A percentile compares a stretch with the other conserved stretches of the same genome.
Conservation (phyloP, 116 monocot genomes). For the Posidonia oceanica region DNA sequence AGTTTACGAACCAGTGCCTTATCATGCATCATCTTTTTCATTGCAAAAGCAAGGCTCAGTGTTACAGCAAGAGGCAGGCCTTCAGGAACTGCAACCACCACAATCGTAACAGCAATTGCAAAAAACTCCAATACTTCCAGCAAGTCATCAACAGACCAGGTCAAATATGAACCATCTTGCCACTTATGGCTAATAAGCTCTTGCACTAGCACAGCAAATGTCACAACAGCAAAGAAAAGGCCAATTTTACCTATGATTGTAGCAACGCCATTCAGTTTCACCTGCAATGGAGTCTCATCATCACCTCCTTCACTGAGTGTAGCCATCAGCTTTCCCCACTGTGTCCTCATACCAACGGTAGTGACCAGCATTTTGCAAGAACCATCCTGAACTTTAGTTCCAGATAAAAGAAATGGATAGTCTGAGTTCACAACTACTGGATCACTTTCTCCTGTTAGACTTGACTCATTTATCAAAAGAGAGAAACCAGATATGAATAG, state of each 20-base stretch:
- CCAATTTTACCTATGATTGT: constrained; percentile 72
- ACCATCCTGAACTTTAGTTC: constrained; percentile 79
- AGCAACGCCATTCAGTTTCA: constrained; percentile 71
- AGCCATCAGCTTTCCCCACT: constrained; percentile 71
- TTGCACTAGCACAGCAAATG: constrained; percentile 51
- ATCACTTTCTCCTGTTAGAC: constrained; percentile 74
- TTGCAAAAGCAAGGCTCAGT: constrained; percentile 74
- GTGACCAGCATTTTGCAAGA: constrained; percentile 74
- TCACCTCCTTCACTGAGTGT: constrained; percentile 63
- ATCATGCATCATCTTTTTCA: constrained; percentile 92
- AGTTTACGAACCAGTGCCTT: constrained; percentile 67
- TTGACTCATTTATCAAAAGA: constrained; percentile 53
- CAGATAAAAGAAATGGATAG: constrained; percentile 71
- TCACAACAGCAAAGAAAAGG: constrained; percentile 56
- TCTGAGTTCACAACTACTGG: constrained; percentile 39
- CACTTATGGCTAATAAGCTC: constrained; percentile 32
- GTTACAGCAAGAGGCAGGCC: constrained; percentile 75
- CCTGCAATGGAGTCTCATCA: constrained; percentile 79
- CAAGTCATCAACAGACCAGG: constrained; percentile 51
- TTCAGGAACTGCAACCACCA: constrained; percentile 83
- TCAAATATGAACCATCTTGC: constrained; percentile 20
- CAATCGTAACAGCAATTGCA: constrained; percentile 75
- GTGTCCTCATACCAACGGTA: constrained; percentile 76
- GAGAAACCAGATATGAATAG: constrained; percentile 61
- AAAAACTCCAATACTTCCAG: constrained; percentile 48